Evolutionary conservation across 495 filamentous ascomycete species (phyloP), one percentile per base, ranked within the genome.

Genomic region (Opeltia flavorubescens): DNA sequence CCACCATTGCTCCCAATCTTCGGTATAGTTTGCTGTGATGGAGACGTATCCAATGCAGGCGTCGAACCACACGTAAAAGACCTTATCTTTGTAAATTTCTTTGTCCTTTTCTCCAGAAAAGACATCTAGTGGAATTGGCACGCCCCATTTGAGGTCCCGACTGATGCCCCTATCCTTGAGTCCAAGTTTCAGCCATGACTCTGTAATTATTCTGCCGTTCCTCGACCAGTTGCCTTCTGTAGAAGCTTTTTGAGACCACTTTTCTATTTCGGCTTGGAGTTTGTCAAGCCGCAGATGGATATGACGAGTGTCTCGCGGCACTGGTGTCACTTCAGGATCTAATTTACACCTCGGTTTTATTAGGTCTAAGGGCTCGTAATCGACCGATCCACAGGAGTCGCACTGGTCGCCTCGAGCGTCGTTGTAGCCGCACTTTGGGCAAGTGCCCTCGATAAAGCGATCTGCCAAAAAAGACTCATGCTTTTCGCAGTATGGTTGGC

Each of bases 41-140:
- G 87, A 94, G 4, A 85, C 78, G 59, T 98, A 98, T 8, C 91
- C 91, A 50, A 95, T 94, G 62, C 87, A 94, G 30, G 91, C 91
- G 62, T 98, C 91, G 55, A 98, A 98, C 91, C 91, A 98, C 31
- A 94, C 87, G 54, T 98, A 98, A 50, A 96, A 56, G n/a, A 58
- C 55, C 31, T 58, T 58, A 15, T 54, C 42, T 27, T 51, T 54
- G 45, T 53, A 58, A 8, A 70, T 76, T 13, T 68, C 62, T 20
- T 64, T 57, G 29, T 58, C 55, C n/a, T 57, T 44, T 13, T 58
- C 55, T 11, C 59, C 45, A 2, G 47, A 24, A 41, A 58, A 55
- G 21, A 57, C 54, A 43, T 64, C 62, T 7, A 73, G 55, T 20
- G 84, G 81, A 12, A 86, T 73, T 7, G 78, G 72, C 12, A 81